phyloP scores from a whole-genome alignment of 495 filamentous ascomycete species.

The Hypomontagnella monticulosa region DNA sequence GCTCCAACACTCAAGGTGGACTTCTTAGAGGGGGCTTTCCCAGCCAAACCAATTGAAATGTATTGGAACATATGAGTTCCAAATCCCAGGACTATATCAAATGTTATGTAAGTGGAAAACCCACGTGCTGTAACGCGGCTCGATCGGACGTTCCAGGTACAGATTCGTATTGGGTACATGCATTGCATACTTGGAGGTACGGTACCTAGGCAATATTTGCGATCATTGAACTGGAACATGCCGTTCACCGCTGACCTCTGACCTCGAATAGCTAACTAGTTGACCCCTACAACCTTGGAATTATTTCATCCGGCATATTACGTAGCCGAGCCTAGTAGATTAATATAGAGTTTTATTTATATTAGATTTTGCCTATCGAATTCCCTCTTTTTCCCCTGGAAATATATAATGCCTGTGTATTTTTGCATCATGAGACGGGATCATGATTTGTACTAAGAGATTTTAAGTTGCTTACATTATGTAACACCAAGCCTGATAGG shows the following conservation, averaged over 20 bases:
- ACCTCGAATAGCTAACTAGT: constrained; percentile 2
- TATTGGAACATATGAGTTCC: neutral
- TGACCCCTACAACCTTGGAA: neutral
- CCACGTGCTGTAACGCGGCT: constrained; percentile 27
- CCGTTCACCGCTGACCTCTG: constrained; percentile 6
- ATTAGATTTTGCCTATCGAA: too few relatives aligned
- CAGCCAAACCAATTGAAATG: neutral
- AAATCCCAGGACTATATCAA: neutral
- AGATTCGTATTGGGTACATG: too few relatives aligned
- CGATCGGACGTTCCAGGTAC: constrained; percentile 10
- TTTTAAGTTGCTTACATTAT: too few relatives aligned
- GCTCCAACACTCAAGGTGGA: neutral
- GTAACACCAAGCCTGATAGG: constrained; percentile 3
- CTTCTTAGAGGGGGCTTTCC: too few relatives aligned
- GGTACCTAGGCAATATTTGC: neutral
- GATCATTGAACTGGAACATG: neutral
- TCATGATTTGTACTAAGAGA: too few relatives aligned
- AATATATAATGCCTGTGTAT: too few relatives aligned
- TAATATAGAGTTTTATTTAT: too few relatives aligned
- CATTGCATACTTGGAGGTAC: neutral
- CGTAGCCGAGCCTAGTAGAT: too few relatives aligned
- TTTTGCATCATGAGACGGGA: too few relatives aligned
- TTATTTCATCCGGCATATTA: too few relatives aligned
- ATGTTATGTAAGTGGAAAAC: constrained; percentile 35
- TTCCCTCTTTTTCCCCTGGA: too few relatives aligned